Conservation (phyloP, 306 rosid genomes). For the Luffa acutangula region DNA sequence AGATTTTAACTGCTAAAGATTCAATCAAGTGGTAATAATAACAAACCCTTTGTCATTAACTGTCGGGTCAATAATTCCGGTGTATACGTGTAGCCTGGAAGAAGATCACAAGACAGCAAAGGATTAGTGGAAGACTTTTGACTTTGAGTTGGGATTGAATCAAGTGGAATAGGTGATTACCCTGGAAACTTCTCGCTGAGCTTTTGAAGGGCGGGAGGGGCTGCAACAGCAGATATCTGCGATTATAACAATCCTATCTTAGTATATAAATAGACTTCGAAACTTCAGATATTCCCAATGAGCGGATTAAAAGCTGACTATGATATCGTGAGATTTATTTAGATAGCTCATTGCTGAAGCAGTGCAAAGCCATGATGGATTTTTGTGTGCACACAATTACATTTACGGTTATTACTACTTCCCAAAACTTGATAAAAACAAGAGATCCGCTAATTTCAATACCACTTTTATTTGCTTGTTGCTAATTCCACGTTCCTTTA, state of each 20-base stretch:
- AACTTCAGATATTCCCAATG: background rate
- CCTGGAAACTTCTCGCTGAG: conserved; percentile 91
- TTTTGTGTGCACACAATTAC: background rate
- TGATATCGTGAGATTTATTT: background rate
- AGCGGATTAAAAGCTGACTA: background rate
- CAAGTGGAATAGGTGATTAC: conserved; percentile 24
- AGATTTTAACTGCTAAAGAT: background rate
- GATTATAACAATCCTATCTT: background rate
- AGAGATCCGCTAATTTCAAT: conserved; percentile 6
- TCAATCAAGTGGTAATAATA: background rate
- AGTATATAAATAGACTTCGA: background rate
- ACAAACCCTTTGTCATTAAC: conserved; percentile 79
- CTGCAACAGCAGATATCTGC: conserved; percentile 86
- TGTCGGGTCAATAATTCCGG: conserved; percentile 77
- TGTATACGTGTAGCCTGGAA: conserved; percentile 70
- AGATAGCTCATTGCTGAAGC: background rate
- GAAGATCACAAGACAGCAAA: conserved; percentile 4
- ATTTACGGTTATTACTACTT: no score
- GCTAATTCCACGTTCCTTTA: conserved; percentile 62
- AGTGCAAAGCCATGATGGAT: background rate
- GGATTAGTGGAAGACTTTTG: background rate
- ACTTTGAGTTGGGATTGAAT: background rate
- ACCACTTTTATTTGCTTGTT: conserved; percentile 88
- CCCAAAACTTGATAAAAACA: background rate
- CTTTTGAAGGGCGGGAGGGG: conserved; percentile 94